Base-by-base conservation (phyloP, 768 basidiomycete species). In the Termitomyces sp. region DNA sequence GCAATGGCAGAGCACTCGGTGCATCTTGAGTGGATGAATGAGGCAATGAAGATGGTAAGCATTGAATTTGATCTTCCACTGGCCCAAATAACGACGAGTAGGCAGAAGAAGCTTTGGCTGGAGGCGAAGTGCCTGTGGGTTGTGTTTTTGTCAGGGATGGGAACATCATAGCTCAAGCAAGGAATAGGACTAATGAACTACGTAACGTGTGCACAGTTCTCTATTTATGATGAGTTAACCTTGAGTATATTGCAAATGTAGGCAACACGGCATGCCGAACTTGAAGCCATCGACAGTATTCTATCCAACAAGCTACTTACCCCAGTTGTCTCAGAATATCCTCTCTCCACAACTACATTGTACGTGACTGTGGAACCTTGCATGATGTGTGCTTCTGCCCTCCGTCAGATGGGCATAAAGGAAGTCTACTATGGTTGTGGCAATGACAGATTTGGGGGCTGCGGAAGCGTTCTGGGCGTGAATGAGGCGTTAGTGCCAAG, bases 351-450 rank as follows among this genome's bases (percentile, higher is more conserved):
- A 10, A 95, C 92, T 20, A 90, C 84, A 2, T 83, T 98, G 27
- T 99, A 98, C 68, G 97, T 98, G 49, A 99, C 97, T 5, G 97
- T 99, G 50, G 96, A 99, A 71, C 97, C 96, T 0, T 99, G 97
- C 71, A 94, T 98, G 68, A 98, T 98, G 97, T 99, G 97, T 61
- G 93, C 94, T 12, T 94, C 92, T 22, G 97, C 96, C 11, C 79
- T 99, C 32, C 82, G 96, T 51, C 97, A 98, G 71, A 71, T 96
- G 58, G 95, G 95, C 15, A 92, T 99, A 62, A 85, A 84, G 54
- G 79, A 88, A 59, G 96, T 98, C 6, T 89, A 84, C 56, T 98
- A 91, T 67, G 97, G 97, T 2, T 96, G 94, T 68, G 89, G 82
- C 20, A 99, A 99, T 68, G 96, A 97, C 59, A 81, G 94, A 56